Evolutionary conservation across 1,284 basidiomycete genomes (phyloP).

Genomic region (Sporisorium iseilematis-ciliati): DNA sequence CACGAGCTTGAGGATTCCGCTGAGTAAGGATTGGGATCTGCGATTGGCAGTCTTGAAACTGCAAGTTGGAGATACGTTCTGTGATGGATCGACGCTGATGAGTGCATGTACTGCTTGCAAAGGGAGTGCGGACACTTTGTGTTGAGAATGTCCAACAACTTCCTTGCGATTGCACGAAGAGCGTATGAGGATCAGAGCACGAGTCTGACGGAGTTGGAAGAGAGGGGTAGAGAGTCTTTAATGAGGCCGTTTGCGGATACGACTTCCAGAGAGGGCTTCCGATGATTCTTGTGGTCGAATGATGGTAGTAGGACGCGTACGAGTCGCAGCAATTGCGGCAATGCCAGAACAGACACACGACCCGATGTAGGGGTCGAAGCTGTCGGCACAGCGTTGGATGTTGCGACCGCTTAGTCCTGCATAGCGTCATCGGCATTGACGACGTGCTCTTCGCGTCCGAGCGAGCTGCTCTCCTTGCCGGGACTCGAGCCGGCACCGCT

Average conservation of each 20-base stretch:
- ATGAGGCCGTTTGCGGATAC: background rate
- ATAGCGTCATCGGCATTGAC: constrained; percentile 59
- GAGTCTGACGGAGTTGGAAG: background rate
- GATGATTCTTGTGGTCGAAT: constrained; percentile 4
- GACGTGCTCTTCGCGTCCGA: constrained; percentile 53
- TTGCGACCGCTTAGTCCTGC: constrained; percentile 46
- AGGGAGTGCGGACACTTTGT: background rate
- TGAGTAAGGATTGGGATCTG: background rate
- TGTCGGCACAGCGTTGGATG: background rate
- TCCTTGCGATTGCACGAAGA: background rate
- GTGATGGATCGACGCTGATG: background rate
- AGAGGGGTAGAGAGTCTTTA: background rate
- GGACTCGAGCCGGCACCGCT: constrained; percentile 48
- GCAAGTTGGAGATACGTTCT: background rate
- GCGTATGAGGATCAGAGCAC: background rate
- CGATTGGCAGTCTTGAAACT: background rate
- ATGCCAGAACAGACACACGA: background rate
- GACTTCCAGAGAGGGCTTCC: constrained; percentile 10
- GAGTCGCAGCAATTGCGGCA: background rate
- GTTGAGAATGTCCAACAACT: background rate
- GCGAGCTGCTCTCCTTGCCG: constrained; percentile 58
- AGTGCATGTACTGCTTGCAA: background rate
- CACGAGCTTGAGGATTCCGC: constrained; percentile 2
- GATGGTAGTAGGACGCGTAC: background rate
- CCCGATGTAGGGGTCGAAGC: background rate